Evolutionary conservation across 177 flowering plant species (phyloP).

Genomic region (Vitis hybrid): DNA sequence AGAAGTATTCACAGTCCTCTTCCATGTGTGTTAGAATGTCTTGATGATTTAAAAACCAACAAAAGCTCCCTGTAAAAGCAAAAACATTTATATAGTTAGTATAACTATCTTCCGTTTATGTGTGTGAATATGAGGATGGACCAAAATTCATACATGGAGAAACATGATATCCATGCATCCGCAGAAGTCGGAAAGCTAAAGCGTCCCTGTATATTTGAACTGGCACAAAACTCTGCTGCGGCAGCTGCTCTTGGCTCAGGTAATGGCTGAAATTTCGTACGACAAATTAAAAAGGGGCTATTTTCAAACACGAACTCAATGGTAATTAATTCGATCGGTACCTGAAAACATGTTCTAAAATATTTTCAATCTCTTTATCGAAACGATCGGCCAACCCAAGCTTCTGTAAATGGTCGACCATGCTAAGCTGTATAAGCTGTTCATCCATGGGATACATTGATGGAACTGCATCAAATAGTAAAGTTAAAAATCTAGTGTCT

Average conservation of each 20-base stretch:
- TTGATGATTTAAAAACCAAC: constrained; percentile 33
- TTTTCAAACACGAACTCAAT: no score
- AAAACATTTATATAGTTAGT: not conserved
- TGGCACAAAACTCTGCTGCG: not conserved
- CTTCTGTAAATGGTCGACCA: constrained; percentile 17
- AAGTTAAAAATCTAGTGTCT: not conserved
- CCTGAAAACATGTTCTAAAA: constrained; percentile 9
- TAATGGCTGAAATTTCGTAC: constrained; percentile 11
- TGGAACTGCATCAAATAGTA: constrained; percentile 28
- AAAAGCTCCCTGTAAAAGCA: constrained; percentile 28
- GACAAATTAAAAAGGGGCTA: no score
- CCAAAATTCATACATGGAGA: constrained; percentile 17
- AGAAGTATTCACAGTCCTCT: constrained; percentile 23
- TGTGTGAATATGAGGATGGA: no score
- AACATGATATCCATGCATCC: constrained; percentile 25
- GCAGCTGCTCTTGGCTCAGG: not conserved
- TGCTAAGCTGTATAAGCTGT: constrained; percentile 28
- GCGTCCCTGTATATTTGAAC: constrained; percentile 19
- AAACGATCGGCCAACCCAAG: constrained; percentile 42
- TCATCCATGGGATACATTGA: constrained; percentile 39
- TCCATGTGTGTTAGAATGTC: constrained; percentile 26
- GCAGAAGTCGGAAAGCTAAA: constrained; percentile 21
- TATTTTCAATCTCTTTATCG: constrained; percentile 12
- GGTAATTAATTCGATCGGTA: no score
- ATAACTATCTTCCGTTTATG: no score